Evolutionary conservation across 164 flowering plant species (phyloP).

Genomic region (Aristolochia californica): DNA sequence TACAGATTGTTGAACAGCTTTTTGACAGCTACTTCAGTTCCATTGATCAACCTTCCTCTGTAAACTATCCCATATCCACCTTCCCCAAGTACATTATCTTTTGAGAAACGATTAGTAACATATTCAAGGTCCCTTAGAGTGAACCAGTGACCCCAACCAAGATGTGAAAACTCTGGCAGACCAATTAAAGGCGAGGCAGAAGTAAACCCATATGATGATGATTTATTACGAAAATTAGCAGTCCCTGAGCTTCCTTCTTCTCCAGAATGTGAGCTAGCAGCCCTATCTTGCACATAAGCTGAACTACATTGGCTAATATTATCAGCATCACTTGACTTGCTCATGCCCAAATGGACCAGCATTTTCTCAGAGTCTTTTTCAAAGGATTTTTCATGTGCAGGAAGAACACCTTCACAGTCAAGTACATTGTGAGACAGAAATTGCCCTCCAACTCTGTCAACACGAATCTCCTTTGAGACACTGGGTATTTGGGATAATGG

Average conservation of each 20-base stretch:
- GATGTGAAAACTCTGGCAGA: conserved; percentile 79
- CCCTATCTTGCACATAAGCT: conserved; percentile 49
- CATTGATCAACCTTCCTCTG: conserved; percentile 62
- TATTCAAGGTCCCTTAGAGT: conserved; percentile 74
- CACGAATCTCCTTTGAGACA: conserved; percentile 65
- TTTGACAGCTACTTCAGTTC: conserved; percentile 84
- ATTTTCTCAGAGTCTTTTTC: conserved; percentile 51
- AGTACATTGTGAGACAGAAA: conserved; percentile 19
- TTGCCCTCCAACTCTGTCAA: conserved; percentile 45
- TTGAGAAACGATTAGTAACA: conserved; percentile 60
- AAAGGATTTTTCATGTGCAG: conserved; percentile 31
- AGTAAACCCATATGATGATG: conserved; percentile 31
- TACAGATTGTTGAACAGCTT: conserved; percentile 82
- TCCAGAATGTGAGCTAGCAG: conserved; percentile 65
- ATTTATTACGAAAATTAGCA: conserved; percentile 24
- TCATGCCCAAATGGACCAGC: conserved; percentile 49
- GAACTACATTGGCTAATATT: conserved; percentile 71
- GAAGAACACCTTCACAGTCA: conserved; percentile 35
- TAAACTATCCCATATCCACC: conserved; percentile 95
- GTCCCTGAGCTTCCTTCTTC: conserved; percentile 70
- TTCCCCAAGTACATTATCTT: conserved; percentile 62
- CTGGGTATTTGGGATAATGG: conserved; percentile 52
- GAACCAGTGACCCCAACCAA: conserved; percentile 99
- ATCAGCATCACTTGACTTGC: conserved; percentile 69
- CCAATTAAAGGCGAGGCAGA: conserved; percentile 78